Percentiles rank a stretch among this genome's conserved stretches.
Conservation (phyloP, 208 protist genomes). For the Leishmania lainsoni region DNA sequence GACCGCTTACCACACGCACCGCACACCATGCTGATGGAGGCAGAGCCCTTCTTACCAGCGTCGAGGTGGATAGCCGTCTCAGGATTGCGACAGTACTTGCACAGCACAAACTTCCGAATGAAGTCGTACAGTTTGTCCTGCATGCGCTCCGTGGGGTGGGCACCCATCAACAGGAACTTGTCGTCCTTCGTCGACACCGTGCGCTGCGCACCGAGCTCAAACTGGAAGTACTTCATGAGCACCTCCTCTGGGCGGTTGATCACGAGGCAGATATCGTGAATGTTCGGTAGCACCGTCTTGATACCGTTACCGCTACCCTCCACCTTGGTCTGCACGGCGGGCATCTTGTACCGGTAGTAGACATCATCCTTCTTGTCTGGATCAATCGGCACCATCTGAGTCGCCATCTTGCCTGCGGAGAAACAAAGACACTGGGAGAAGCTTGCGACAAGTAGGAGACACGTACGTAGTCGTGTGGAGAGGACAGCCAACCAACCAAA, state of each 20-base stretch:
- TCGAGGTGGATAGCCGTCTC: conserved; percentile 76
- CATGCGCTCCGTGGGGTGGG: conserved; percentile 72
- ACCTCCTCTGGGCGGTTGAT: conserved; percentile 90
- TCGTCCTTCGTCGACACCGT: conserved; percentile 82
- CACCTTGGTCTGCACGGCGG: conserved; percentile 87
- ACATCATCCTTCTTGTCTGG: conserved; percentile 88
- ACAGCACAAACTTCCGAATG: conserved; percentile 86
- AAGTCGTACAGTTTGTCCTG: conserved; percentile 89
- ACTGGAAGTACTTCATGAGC: conserved; percentile 92
- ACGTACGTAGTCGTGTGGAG: no score
- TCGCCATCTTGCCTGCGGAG: conserved; percentile 48
- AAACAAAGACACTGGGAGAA: background rate
- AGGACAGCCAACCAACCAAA: background rate
- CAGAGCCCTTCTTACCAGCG: conserved; percentile 45
- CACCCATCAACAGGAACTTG: conserved; percentile 91
- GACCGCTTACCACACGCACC: conserved; percentile 73
- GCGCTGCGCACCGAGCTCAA: conserved; percentile 81
- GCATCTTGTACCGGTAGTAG: conserved; percentile 96
- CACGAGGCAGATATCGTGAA: conserved; percentile 87
- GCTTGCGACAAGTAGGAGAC: background rate
- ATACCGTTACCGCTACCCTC: conserved; percentile 95
- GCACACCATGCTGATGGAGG: conserved; percentile 61
- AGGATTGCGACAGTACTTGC: conserved; percentile 88
- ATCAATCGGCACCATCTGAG: conserved; percentile 85
- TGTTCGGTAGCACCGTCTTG: conserved; percentile 94